phyloP scores from a whole-genome alignment of 2,329 filamentous ascomycete species.

The Aphanoascus verrucosus region DNA sequence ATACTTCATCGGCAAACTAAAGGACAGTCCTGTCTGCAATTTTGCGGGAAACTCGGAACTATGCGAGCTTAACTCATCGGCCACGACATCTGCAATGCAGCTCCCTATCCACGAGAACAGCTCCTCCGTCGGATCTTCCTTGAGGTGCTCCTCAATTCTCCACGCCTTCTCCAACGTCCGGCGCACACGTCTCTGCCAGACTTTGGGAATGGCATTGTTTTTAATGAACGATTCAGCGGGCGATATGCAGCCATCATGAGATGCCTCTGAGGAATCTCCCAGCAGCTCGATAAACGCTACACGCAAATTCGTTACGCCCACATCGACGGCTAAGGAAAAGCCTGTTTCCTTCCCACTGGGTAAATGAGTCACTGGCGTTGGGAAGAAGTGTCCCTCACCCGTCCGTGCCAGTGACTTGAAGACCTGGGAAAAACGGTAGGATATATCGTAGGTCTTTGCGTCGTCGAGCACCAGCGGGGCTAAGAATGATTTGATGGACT shows the following conservation, averaged over 20 bases:
- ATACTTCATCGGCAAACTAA: constrained; percentile 37
- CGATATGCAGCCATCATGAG: neutral
- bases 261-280: constrained; percentile 20
- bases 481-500: constrained; percentile 12
- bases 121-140: constrained; percentile 57
- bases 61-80: constrained; percentile 33
- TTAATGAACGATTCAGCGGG: neutral
- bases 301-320: constrained; percentile 43
- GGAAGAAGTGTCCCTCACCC: constrained; percentile 34
- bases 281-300: constrained; percentile 44
- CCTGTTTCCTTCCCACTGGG: constrained; percentile 43
- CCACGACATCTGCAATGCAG: constrained; percentile 62
- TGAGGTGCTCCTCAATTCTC: constrained; percentile 63
- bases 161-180: constrained; percentile 58
- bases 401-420: constrained; percentile 29
- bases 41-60: constrained; percentile 24
- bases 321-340: constrained; percentile 44
- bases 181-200: constrained; percentile 40
- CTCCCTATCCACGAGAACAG: constrained; percentile 66
- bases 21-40: constrained; percentile 33
- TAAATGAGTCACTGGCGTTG: constrained; percentile 32
- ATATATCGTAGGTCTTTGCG: constrained; percentile 26
- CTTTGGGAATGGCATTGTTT: constrained; percentile 19
- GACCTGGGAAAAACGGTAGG: constrained; percentile 28
- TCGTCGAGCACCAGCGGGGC: constrained; percentile 11